Conservation (phyloP, 495 filamentous ascomycete genomes). For the Parathielavia appendiculata region DNA sequence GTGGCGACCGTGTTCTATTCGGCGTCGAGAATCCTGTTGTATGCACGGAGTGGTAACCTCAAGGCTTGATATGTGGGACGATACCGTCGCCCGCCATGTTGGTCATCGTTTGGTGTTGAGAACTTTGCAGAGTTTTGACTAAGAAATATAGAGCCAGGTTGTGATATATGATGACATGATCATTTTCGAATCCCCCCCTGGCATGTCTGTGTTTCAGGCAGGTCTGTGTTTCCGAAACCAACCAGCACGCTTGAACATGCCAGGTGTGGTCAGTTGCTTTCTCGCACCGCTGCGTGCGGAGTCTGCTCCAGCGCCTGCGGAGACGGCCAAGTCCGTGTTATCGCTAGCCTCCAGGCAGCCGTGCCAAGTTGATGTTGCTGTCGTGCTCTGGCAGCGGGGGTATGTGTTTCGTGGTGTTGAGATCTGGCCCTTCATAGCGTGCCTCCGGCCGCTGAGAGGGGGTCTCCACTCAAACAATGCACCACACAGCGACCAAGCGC, state of each 20-base stretch:
- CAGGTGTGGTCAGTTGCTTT: too few species aligned
- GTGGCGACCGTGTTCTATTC: slow-evolving; percentile 19
- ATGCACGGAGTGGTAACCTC: slow-evolving; percentile 15
- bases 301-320: too few species aligned
- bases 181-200: too few species aligned
- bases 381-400: not conserved
- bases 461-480: not conserved
- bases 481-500: slow-evolving; percentile 9
- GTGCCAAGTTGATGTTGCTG: slow-evolving; percentile 1
- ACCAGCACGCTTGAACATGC: not conserved
- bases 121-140: not conserved
- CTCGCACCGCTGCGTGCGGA: too few species aligned
- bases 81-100: not conserved
- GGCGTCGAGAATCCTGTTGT: slow-evolving; percentile 20
- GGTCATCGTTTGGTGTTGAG: not conserved
- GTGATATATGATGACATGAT: not conserved
- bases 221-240: not conserved
- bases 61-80: slow-evolving; percentile 15
- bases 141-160: not conserved
- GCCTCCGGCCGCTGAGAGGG: not conserved
- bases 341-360: not conserved
- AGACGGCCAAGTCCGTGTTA: not conserved
- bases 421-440: not conserved
- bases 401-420: slow-evolving; percentile 2
- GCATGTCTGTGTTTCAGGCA: not conserved